Conservation (phyloP, 371 early-diverging fungal species). For the Mucor indicus region DNA sequence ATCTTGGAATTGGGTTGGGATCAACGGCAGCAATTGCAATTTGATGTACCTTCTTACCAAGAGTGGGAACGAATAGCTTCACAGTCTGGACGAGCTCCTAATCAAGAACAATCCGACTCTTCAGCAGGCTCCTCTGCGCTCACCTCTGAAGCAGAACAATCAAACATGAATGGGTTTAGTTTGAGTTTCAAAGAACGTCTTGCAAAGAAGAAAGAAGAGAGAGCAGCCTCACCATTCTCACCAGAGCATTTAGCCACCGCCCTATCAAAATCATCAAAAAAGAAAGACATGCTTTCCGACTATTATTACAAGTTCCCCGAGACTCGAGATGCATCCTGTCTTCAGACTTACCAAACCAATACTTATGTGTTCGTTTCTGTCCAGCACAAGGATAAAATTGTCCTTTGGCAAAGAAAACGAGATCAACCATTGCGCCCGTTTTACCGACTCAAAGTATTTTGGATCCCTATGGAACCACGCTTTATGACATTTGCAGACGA, state of each 20-base stretch:
- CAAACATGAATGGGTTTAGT: background rate
- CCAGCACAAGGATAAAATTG: constrained; percentile 32
- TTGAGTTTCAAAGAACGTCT: constrained; percentile 12
- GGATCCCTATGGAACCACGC: constrained; percentile 42
- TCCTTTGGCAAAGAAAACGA: constrained; percentile 36
- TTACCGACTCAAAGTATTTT: constrained; percentile 34
- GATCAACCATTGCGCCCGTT: constrained; percentile 22
- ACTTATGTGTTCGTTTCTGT: constrained; percentile 36
- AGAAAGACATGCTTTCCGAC: constrained; percentile 23
- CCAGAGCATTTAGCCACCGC: background rate
- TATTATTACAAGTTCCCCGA: constrained; percentile 42
- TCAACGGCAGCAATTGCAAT: constrained; percentile 1
- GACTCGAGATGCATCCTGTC: constrained; percentile 26
- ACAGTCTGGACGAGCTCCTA: constrained; percentile 12
- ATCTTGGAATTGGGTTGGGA: constrained; percentile 29
- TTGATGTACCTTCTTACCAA: constrained; percentile 23
- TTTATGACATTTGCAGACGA: constrained; percentile 46
- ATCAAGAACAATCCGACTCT: background rate
- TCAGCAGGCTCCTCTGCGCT: no score
- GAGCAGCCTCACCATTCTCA: background rate
- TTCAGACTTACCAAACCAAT: constrained; percentile 36
- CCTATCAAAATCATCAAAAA: constrained; percentile 21
- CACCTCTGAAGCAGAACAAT: no score
- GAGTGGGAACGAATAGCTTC: constrained; percentile 20
- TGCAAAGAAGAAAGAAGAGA: constrained; percentile 10